Base-by-base conservation (phyloP, 2,329 filamentous ascomycete species). In the Coleophoma eucalyptorum region DNA sequence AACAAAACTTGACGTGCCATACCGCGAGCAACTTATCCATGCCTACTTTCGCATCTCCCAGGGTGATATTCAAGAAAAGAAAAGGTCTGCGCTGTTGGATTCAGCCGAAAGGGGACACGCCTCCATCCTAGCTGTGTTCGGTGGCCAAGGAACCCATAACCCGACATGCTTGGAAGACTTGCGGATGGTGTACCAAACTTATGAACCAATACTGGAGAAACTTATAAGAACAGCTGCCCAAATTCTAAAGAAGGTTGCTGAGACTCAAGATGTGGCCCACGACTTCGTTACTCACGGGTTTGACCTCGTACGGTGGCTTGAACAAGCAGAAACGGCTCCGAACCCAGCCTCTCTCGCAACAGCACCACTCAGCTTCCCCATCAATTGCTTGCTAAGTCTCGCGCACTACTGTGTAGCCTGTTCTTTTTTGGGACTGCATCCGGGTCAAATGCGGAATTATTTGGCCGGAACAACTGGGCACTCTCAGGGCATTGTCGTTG, bases 121-220 rank as follows among this genome's bases (percentile, higher is more conserved):
- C 51, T 84, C 82, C 62, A 81, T 97, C 55, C 97, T 96, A 74
- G 91, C 86, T 57, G 90, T 97, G 53, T 95, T 96, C 59, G 93
- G 93, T 52, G 93, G 93, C 8, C 93, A 97, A 69, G 93, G 93
- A 61, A 97, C 97, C 71, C 96, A 96, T 56, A 92, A 97, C 70
- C 93, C 97, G 73, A 12, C 12, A 18, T 97, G 97, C 72, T 97
- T 97, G 63, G 91, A 97, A 59, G 93, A 97, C 74, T 80, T 97
- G 56, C 84, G 92, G 49, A 87, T 95, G 68, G 81, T 96, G 52
- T 93, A 92, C 75, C 84, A 78, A 64, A 96, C 90, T 51, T 97
- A 97, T 72, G n/a, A n/a, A n/a, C n/a, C n/a, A n/a, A n/a, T n/a
- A n/a, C n/a, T n/a, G n/a, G n/a, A n/a, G n/a, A n/a, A n/a, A n/a